Conservation (phyloP, 495 filamentous ascomycete species). For the Penicillium dipodomyicola region DNA sequence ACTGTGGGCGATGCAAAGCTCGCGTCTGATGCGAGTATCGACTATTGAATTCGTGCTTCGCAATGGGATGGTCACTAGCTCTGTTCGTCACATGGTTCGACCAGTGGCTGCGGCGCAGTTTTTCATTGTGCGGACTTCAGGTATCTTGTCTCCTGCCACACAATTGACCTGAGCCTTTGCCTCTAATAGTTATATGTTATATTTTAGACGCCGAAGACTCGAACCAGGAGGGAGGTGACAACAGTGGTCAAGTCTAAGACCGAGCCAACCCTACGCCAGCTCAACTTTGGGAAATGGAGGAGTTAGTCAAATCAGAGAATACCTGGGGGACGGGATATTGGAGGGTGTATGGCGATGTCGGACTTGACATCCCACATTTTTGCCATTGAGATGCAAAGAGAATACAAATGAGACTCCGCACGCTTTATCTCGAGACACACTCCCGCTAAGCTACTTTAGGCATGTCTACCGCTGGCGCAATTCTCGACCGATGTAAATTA, state of each 20-base stretch:
- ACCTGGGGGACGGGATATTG: not conserved
- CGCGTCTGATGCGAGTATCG: not conserved
- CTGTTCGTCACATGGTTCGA: not conserved
- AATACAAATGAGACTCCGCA: constrained; percentile 1
- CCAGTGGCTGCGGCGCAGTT: not conserved
- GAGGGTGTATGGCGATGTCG: not conserved
- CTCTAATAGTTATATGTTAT: not conserved
- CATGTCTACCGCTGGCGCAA: no score
- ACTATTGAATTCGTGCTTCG: not conserved
- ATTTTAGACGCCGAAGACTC: not conserved
- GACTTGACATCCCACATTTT: constrained; percentile 9
- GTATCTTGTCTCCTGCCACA: not conserved
- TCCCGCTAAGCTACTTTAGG: no score
- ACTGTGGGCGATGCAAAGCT: not conserved
- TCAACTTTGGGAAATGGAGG: not conserved
- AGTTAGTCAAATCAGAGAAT: not conserved
- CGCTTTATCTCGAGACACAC: no score
- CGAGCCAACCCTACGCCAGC: not conserved
- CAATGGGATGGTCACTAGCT: not conserved
- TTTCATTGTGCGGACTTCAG: not conserved
- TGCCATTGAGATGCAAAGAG: not conserved
- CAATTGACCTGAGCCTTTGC: not conserved
- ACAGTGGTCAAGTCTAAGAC: not conserved
- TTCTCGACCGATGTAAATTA: no score
- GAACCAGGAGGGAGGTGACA: not conserved